Evolutionary conservation across 2,329 filamentous ascomycete species (phyloP), one percentile per base, ranked within the genome.

Genomic region (Iodosphaeria phyllophila): DNA sequence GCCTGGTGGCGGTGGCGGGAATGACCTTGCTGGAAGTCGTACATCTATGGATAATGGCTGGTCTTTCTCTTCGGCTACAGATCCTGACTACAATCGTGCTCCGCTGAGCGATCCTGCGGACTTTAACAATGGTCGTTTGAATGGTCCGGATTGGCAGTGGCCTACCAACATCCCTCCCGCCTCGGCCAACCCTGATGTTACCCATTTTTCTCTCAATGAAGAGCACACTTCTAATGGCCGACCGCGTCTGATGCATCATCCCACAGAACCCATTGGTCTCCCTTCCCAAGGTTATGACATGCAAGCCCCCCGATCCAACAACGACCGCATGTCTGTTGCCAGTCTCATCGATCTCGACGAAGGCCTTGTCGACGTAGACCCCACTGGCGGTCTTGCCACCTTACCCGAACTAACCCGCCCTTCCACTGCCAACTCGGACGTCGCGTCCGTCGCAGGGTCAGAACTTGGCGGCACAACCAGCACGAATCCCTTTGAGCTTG

Each of bases 401-500:
- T 30, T 56, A 18, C 52, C 56, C 0, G 63, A 70, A 16, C 43
- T 54, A 9, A 54, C 58, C 1, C 52, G 64, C 2, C 65, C 65
- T 1, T 69, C 65, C 3, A 69, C 64, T 1, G 64, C 65, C 8
- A 60, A 69, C 39, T 73, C 67, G 1, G 64, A 70, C 30, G 60
- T 54, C 8, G 58, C 43, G 2, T 68, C 63, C 1, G 49, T 69
- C 8, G 54, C 56, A 6, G 66, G 65, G 25, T 67, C 65, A 1
- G 62, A 70, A 28, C 42, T 62, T 16, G 58, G 62, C 14, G 52
- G 56, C 8, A n/a, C n/a, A n/a, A n/a, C n/a, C n/a, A 56, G 52
- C 2, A 66, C 67, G 34, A 32, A 32, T 13, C 65, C 68, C 0
- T 74, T 74, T 29, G 64, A 72, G 27, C 51, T 74, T 4, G 69